Conservation (phyloP, 371 early-diverging fungal species). For the Apophysomyces trapeziformis region DNA sequence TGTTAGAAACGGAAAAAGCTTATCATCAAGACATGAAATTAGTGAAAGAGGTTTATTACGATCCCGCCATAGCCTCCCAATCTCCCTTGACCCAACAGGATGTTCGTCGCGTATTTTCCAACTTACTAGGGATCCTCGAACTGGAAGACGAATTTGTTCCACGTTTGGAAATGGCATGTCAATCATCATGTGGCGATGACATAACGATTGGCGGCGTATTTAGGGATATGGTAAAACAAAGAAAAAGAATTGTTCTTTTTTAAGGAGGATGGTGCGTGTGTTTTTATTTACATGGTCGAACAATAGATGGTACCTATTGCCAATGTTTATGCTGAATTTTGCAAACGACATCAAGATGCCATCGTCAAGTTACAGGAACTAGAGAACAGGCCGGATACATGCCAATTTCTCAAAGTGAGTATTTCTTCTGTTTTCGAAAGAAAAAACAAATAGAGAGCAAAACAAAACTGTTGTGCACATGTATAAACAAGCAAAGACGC, state of each 20-base stretch:
- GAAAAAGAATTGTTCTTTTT: conserved; percentile 1
- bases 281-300: not conserved
- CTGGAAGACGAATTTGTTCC: conserved; percentile 53
- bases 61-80: conserved; percentile 28
- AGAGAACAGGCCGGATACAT: conserved; percentile 45
- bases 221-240: conserved; percentile 48
- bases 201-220: conserved; percentile 58
- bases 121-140: conserved; percentile 60
- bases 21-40: conserved; percentile 76
- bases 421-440: not conserved
- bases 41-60: conserved; percentile 60
- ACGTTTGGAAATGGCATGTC: conserved; percentile 52
- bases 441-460: conserved; percentile 16
- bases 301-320: conserved; percentile 57
- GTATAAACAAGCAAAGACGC: conserved; percentile 49
- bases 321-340: conserved; percentile 72
- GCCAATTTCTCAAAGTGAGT: conserved; percentile 58
- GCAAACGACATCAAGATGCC: conserved; percentile 76
- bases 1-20: conserved; percentile 70
- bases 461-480: no score
- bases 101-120: conserved; percentile 65
- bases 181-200: conserved; percentile 18
- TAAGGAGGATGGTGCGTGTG: not conserved
- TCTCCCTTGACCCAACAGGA: conserved; percentile 53
- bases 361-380: conserved; percentile 64